These are phyloP conservation scores for Gamsiella multidivaricata DNA, from an alignment of 192 early-diverging fungal genomes.

Conservation along the genomic window DNA sequence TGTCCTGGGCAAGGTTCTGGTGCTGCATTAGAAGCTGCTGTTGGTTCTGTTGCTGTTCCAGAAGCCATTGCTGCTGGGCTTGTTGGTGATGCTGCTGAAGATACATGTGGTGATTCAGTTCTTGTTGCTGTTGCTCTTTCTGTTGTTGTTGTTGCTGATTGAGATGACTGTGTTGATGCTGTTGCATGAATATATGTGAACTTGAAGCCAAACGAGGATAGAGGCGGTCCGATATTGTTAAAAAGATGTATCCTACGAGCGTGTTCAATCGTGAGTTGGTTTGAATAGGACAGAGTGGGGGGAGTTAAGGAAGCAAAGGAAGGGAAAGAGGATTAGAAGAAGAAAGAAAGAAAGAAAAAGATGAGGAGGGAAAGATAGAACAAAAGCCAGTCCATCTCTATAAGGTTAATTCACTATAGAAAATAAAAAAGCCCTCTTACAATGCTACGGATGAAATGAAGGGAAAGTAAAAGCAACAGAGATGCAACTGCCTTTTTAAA, in stretches of 20 bases:
- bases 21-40: constrained; percentile 14
- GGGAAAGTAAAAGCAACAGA: no score
- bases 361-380: not conserved
- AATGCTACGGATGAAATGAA: no score
- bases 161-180: constrained; percentile 1
- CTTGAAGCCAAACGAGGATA: not conserved
- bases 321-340: no score
- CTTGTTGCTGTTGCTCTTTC: constrained; percentile 5
- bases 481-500: no score
- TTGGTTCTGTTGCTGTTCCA: constrained; percentile 33
- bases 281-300: no score
- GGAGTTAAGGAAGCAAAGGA: no score
- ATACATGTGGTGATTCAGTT: constrained; percentile 18
- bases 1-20: constrained; percentile 5
- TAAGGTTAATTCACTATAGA: no score
- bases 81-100: constrained; percentile 25
- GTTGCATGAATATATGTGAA: not conserved
- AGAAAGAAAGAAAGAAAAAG: constrained; percentile 1
- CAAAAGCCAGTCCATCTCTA: no score
- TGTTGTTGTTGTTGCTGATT: constrained; percentile 12
- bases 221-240: not conserved
- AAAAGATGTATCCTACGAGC: no score
- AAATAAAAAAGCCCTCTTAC: no score
- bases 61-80: constrained; percentile 25
- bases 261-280: no score